These are phyloP conservation scores for Kentomonas sorsogonicus DNA, from an alignment of 208 protist species.

Conservation along the genomic window DNA sequence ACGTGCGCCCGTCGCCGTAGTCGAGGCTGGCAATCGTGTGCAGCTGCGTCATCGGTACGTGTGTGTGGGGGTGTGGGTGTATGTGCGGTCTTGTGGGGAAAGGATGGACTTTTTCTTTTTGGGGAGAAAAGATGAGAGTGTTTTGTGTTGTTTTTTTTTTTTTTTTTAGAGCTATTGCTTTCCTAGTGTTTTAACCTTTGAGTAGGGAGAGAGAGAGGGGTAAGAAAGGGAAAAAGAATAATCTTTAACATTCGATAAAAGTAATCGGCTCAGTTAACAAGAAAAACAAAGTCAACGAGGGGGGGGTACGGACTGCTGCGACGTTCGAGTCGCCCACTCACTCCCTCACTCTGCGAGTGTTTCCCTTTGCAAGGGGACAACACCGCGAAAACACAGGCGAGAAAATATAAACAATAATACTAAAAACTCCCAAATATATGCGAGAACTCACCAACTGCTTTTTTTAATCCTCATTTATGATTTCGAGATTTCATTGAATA, in stretches of 20 bases:
- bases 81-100: not conserved
- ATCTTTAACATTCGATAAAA: not conserved
- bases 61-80: not conserved
- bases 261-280: not conserved
- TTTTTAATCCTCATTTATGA: too few species aligned
- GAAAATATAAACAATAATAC: constrained; percentile 1
- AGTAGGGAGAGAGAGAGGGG: not conserved
- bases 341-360: too few species aligned
- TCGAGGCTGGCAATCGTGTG: constrained; percentile 84
- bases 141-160: constrained; percentile 1
- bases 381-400: not conserved
- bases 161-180: not conserved
- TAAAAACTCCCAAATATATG: not conserved
- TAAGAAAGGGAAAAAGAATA: constrained; percentile 4
- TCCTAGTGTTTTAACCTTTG: too few species aligned
- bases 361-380: too few species aligned
- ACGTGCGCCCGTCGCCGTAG: constrained; percentile 86
- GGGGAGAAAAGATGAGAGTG: not conserved
- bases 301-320: not conserved
- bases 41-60: constrained; percentile 68
- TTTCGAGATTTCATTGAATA: too few species aligned
- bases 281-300: not conserved
- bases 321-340: too few species aligned
- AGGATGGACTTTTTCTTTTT: not conserved
- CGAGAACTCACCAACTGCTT: too few species aligned